Conservation (phyloP, 495 filamentous ascomycete genomes). For the Apiosordaria backusii region DNA sequence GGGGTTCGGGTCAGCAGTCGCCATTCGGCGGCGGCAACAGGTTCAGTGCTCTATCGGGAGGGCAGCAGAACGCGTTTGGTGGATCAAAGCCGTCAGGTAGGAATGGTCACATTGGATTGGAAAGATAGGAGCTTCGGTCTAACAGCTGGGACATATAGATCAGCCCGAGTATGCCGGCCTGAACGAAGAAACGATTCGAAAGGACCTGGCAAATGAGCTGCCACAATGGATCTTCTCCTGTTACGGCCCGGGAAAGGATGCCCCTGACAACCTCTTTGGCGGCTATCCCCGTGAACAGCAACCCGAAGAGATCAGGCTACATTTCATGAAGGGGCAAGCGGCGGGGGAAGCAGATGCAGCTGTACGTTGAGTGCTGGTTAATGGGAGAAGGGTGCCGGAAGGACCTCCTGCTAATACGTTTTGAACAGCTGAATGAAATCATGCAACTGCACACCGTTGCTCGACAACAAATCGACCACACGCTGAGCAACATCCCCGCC, state of each 20-base stretch:
- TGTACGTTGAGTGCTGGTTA: slow-evolving; percentile 35
- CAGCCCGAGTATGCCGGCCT: slow-evolving; percentile 41
- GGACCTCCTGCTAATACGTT: slow-evolving; percentile 12
- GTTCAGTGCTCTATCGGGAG: slow-evolving; percentile 16
- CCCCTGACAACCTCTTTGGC: slow-evolving; percentile 76
- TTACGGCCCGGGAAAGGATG: slow-evolving; percentile 69
- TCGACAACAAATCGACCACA: slow-evolving; percentile 64
- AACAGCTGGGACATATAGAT: slow-evolving; percentile 4
- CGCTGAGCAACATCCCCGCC: slow-evolving; percentile 62
- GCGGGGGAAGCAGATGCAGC: slow-evolving; percentile 61
- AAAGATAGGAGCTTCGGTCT: neutral
- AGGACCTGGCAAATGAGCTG: slow-evolving; percentile 63
- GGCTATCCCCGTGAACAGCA: slow-evolving; percentile 75
- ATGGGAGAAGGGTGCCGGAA: neutral
- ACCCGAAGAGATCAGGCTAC: slow-evolving; percentile 73
- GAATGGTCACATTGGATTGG: neutral
- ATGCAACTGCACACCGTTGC: slow-evolving; percentile 54
- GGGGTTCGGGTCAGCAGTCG: neutral
- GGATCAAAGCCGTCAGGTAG: neutral
- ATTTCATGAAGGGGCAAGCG: slow-evolving; percentile 57
- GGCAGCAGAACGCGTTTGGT: neutral
- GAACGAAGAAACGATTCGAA: slow-evolving; percentile 52
- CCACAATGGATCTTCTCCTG: slow-evolving; percentile 82
- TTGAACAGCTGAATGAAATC: slow-evolving; percentile 57
- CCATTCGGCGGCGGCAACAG: slow-evolving; percentile 26